Conservation (phyloP, 108 stramenopile species). For the Nitzschia sp. region DNA sequence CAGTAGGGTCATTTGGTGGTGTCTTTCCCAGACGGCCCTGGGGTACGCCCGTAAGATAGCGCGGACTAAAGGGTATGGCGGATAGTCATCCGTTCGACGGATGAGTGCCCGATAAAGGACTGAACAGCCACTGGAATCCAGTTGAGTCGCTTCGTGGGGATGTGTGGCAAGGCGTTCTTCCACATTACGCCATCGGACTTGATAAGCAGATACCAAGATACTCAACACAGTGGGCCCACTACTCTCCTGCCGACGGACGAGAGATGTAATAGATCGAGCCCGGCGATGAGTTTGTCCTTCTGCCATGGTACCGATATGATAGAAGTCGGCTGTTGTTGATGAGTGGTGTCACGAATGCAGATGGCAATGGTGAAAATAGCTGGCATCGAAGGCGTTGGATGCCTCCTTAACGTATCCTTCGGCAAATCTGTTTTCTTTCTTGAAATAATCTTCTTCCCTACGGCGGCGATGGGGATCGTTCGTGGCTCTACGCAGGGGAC, state of each 20-base stretch:
- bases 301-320: neutral
- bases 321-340: too few species aligned
- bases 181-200: conserved; percentile 5
- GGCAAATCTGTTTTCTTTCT: too few species aligned
- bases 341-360: too few species aligned
- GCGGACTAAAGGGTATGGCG: neutral
- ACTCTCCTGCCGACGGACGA: neutral
- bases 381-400: too few species aligned
- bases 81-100: neutral
- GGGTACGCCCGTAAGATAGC: neutral
- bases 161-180: conserved; percentile 7
- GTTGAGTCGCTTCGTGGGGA: neutral
- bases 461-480: neutral
- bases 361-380: too few species aligned
- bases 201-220: conserved; percentile 1
- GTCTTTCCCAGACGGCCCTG: neutral
- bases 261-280: conserved; percentile 8
- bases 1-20: neutral
- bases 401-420: too few species aligned
- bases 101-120: neutral
- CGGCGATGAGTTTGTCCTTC: neutral
- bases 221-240: neutral
- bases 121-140: conserved; percentile 7
- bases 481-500: too few species aligned
- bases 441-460: neutral